Percentiles rank a stretch among this genome's conserved stretches.
Conservation (phyloP, 1,284 basidiomycete genomes). For the Moesziomyces aphidis region DNA sequence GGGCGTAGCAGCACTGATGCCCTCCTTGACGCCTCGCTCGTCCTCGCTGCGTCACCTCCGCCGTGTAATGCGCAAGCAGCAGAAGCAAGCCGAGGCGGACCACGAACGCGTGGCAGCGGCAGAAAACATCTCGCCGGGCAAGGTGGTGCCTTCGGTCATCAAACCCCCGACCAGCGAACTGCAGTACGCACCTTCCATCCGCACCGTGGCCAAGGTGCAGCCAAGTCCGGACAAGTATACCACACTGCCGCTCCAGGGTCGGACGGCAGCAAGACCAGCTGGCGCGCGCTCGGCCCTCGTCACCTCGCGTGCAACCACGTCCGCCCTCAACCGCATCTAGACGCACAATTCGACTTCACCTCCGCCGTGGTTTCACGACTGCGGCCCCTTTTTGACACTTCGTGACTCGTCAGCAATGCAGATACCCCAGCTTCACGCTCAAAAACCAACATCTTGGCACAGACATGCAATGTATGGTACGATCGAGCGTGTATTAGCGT, state of each 20-base stretch:
- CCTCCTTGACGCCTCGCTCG: constrained; percentile 30
- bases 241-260: constrained; percentile 8
- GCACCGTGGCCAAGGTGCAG: constrained; percentile 10
- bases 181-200: constrained; percentile 11
- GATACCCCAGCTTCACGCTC: not conserved
- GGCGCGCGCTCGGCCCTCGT: constrained; percentile 21
- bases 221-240: constrained; percentile 8
- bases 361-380: not conserved
- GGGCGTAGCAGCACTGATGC: constrained; percentile 15
- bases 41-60: constrained; percentile 44
- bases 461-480: not conserved
- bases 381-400: not conserved
- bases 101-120: constrained; percentile 23
- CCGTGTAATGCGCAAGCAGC: constrained; percentile 34
- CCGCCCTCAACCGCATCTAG: constrained; percentile 10
- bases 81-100: constrained; percentile 34
- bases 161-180: not conserved
- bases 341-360: constrained; percentile 5
- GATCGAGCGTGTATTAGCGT: too few species aligned
- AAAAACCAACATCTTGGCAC: constrained; percentile 3
- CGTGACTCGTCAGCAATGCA: not conserved
- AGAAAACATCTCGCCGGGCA: constrained; percentile 31
- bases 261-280: constrained; percentile 5
- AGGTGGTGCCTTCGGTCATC: constrained; percentile 29
- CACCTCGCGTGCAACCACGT: constrained; percentile 6